Evolutionary conservation across 768 basidiomycete genomes (phyloP), one percentile per base, ranked within the genome.

Genomic region (Epithele typhae): DNA sequence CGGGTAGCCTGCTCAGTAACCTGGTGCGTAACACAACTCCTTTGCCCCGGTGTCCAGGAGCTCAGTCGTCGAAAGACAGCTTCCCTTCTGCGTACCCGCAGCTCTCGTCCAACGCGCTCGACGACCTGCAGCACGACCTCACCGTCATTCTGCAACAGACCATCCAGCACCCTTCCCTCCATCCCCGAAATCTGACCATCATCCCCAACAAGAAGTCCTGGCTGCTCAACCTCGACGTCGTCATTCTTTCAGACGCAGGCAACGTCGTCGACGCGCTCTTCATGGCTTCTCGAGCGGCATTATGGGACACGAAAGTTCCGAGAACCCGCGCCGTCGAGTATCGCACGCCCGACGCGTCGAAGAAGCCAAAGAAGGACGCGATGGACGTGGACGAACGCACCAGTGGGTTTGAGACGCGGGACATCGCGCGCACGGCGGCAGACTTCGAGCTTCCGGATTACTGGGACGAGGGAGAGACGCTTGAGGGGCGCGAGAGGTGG

Each of bases 371-470:
- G 22, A 57, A 59, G 10, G 70, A 68, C 12, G 70, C 74, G 38
- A 82, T 82, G 79, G 79, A 87, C 53, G 65, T 79, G 3, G 81
- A 86, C 48, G 62, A 71, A 30, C 49, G 42, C 4, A 38, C 35
- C 44, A 82, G 81, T 52, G 74, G 79, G 2, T 76, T 87, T 33
- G 79, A 81, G 54, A 84, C 81, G 14, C 70, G 79, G 32, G 53
- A 50, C 9, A 64, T 73, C 25, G 63, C 69, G 30, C 62, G 60
- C 19, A 64, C 64, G 8, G 85, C 81, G 10, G 78, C 79, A 8
- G 92, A 94, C 63, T 93, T 93, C 55, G 92, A 94, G 66, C 73
- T 93, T 18, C 75, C 81, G 10, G 91, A 94, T 61, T 87, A 83
- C 51, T 91, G 88, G 87, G 90, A 90, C 57, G 87, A 89, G 52